phyloP scores from a whole-genome alignment of 306 rosid species.

The Datisca glomerata region DNA sequence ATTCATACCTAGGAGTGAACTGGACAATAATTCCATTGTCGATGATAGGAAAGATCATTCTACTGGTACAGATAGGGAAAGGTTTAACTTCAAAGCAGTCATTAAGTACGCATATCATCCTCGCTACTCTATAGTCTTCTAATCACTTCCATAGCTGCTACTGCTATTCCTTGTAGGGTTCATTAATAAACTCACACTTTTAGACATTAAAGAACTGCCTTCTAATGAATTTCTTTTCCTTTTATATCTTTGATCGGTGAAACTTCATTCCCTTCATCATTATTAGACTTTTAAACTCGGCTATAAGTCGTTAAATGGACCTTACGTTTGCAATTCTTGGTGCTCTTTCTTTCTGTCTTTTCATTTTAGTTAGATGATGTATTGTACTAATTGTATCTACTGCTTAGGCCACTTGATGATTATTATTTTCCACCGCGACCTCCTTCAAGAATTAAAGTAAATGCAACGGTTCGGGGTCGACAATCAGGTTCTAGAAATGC shows the following conservation, averaged over 20 bases:
- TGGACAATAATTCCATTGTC: slow-evolving; percentile 52
- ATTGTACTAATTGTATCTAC: too few species aligned
- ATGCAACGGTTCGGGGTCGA: slow-evolving; percentile 75
- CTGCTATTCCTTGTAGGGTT: slow-evolving; percentile 10
- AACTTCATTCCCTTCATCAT: too few species aligned
- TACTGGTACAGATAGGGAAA: slow-evolving; percentile 71
- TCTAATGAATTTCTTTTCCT: too few species aligned
- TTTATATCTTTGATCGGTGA: too few species aligned
- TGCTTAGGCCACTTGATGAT: slow-evolving; percentile 93
- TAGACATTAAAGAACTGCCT: too few species aligned
- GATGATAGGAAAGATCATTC: slow-evolving; percentile 76
- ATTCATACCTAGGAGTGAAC: slow-evolving; percentile 66
- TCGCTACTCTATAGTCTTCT: too few species aligned
- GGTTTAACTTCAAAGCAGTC: slow-evolving; percentile 59
- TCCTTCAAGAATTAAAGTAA: slow-evolving; percentile 53
- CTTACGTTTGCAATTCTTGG: slow-evolving; percentile 4
- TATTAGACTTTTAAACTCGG: too few species aligned
- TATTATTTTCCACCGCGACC: slow-evolving; percentile 74
- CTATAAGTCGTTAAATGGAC: too few species aligned
- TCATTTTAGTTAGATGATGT: too few species aligned
- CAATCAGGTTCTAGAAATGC: slow-evolving; percentile 71
- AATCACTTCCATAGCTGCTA: too few species aligned
- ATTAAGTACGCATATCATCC: slow-evolving; percentile 44
- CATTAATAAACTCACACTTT: too few species aligned
- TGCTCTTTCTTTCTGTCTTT: slow-evolving; percentile 15